phyloP scores from a whole-genome alignment of 192 early-diverging fungal species.

The Glomus cerebriforme region DNA sequence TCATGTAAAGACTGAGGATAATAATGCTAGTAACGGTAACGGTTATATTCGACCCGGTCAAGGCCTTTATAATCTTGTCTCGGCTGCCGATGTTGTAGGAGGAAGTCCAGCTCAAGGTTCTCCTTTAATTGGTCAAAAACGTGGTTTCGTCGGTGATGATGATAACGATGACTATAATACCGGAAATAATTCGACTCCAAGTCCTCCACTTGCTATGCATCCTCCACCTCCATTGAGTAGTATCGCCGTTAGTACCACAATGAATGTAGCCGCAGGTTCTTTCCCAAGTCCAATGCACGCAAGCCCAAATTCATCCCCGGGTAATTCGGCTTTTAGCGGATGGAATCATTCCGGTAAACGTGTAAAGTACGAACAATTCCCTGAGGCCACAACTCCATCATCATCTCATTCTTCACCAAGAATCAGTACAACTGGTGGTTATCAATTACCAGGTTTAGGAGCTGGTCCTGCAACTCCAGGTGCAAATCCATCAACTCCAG shows the following conservation, averaged over 20 bases:
- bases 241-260: constrained; percentile 14
- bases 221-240: constrained; percentile 26
- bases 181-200: constrained; percentile 20
- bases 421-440: neutral
- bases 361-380: constrained; percentile 29
- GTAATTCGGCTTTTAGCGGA: constrained; percentile 23
- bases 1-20: constrained; percentile 8
- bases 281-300: constrained; percentile 33
- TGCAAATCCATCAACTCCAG: constrained; percentile 8
- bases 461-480: constrained; percentile 12
- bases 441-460: constrained; percentile 24
- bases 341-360: constrained; percentile 26
- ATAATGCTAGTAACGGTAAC: constrained; percentile 5
- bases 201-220: constrained; percentile 31
- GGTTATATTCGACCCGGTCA: constrained; percentile 7
- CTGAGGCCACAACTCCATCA: constrained; percentile 26
- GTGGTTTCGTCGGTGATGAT: constrained; percentile 20
- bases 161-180: constrained; percentile 27
- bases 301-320: constrained; percentile 26
- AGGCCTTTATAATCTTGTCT: constrained; percentile 22
- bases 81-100: constrained; percentile 16
- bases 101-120: constrained; percentile 26
- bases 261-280: constrained; percentile 29
- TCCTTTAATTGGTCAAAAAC: constrained; percentile 30
- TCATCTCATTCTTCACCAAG: constrained; percentile 27